Evolutionary conservation across 805 yeast genomes (phyloP).

Genomic region (Phaffomyces thermotolerans): DNA sequence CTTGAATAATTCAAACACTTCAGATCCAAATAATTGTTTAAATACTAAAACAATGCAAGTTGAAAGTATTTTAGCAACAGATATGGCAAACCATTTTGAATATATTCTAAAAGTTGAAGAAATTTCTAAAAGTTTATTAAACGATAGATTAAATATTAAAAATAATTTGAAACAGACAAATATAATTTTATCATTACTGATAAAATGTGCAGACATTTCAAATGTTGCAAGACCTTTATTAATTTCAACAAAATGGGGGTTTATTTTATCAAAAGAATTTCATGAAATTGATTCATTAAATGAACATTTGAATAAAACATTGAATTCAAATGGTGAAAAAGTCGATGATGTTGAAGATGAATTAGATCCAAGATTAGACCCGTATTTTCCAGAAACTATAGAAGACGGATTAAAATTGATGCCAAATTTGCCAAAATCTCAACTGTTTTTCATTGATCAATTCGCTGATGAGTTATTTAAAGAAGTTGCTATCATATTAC

Average conservation of each 20-base stretch:
- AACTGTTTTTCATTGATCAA: slow-evolving; percentile 72
- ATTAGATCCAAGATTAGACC: slow-evolving; percentile 14
- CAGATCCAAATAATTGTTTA: slow-evolving; percentile 9
- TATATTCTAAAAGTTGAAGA: slow-evolving; percentile 51
- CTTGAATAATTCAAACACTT: slow-evolving; percentile 14
- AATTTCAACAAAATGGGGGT: slow-evolving; percentile 82
- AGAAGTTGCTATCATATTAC: slow-evolving; percentile 53
- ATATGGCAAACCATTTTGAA: slow-evolving; percentile 83
- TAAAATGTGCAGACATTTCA: slow-evolving; percentile 94
- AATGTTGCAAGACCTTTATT: slow-evolving; percentile 79
- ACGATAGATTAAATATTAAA: slow-evolving; percentile 9
- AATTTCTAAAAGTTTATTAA: slow-evolving; percentile 19
- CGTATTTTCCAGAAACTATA: slow-evolving; percentile 30
- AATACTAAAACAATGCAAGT: slow-evolving; percentile 24
- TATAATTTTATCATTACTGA: slow-evolving; percentile 58
- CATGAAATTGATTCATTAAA: slow-evolving; percentile 56
- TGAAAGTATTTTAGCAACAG: slow-evolving; percentile 70
- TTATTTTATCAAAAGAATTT: slow-evolving; percentile 70
- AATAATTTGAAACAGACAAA: slow-evolving; percentile 21
- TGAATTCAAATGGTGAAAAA: not conserved
- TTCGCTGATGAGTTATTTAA: slow-evolving; percentile 75
- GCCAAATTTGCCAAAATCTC: slow-evolving; percentile 58
- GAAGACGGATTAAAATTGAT: slow-evolving; percentile 38
- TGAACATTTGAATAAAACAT: slow-evolving; percentile 19
- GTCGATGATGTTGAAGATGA: slow-evolving; percentile 20